phyloP scores from a whole-genome alignment of 225 moss, liverwort and hornwort genomes.

The Physcomitrellopsis africana region DNA sequence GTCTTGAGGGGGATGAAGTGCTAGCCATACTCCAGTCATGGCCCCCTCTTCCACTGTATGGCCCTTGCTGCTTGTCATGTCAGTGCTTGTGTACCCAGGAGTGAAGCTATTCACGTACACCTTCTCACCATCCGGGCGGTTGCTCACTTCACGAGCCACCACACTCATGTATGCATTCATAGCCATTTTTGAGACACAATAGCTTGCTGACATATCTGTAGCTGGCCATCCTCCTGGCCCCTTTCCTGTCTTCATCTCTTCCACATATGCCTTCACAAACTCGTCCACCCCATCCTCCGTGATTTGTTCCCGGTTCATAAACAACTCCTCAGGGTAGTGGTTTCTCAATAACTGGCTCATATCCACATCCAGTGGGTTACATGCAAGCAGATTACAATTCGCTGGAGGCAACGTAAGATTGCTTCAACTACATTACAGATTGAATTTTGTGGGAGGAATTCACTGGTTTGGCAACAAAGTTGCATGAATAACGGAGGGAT shows the following conservation, averaged over 20 bases:
- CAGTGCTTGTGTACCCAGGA: slow-evolving; percentile 36
- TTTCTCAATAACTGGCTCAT: slow-evolving; percentile 19
- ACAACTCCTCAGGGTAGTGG: slow-evolving; percentile 29
- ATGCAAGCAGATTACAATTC: not conserved
- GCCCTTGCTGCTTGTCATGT: slow-evolving; percentile 23
- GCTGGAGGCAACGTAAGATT: not conserved
- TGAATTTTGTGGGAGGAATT: too few species aligned
- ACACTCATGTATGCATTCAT: slow-evolving; percentile 48
- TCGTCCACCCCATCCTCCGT: slow-evolving; percentile 40
- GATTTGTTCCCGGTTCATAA: slow-evolving; percentile 27
- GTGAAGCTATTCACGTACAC: slow-evolving; percentile 37
- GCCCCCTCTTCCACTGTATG: slow-evolving; percentile 39
- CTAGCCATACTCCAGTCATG: slow-evolving; percentile 49
- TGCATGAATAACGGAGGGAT: too few species aligned
- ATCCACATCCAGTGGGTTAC: not conserved
- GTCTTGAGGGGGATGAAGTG: slow-evolving; percentile 25
- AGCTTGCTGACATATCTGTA: slow-evolving; percentile 11
- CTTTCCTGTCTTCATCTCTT: slow-evolving; percentile 30
- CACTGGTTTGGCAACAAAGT: not conserved
- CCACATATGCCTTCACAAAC: slow-evolving; percentile 32
- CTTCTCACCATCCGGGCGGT: slow-evolving; percentile 9
- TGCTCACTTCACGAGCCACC: slow-evolving; percentile 29
- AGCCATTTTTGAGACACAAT: slow-evolving; percentile 49
- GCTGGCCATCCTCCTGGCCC: slow-evolving; percentile 38
- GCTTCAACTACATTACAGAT: not conserved